phyloP scores from a whole-genome alignment of 306 rosid genomes.

The barrel medic (Medicago truncatula) region DNA sequence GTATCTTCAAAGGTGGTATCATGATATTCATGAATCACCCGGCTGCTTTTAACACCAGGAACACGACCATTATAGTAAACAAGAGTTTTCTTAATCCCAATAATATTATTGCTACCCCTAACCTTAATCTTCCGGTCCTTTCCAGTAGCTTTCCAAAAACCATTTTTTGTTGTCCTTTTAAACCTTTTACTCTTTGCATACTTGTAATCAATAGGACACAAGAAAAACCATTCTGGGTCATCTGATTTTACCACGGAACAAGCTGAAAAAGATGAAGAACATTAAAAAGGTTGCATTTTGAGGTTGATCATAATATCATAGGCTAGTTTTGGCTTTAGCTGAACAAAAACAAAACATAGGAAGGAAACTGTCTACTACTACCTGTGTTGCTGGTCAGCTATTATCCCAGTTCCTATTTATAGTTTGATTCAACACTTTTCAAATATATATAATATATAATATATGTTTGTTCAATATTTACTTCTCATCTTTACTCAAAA shows the following conservation, averaged over 20 bases:
- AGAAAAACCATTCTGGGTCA: conserved; percentile 70
- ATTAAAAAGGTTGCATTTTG: background rate
- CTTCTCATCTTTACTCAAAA: too few species aligned
- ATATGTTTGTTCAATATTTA: too few species aligned
- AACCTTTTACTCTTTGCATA: conserved; percentile 36
- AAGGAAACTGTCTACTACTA: too few species aligned
- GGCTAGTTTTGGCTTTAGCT: too few species aligned
- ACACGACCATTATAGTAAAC: conserved; percentile 54
- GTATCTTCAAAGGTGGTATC: background rate
- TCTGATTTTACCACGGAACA: conserved; percentile 44
- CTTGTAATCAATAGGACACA: conserved; percentile 51
- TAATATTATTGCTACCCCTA: conserved; percentile 32
- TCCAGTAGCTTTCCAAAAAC: conserved; percentile 81
- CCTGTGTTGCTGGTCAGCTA: too few species aligned
- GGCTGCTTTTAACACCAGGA: conserved; percentile 46
- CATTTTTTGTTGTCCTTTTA: conserved; percentile 55
- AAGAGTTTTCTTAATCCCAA: conserved; percentile 71
- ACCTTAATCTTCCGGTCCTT: conserved; percentile 44
- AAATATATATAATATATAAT: too few species aligned
- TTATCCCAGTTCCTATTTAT: too few species aligned
- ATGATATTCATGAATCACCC: conserved; percentile 81
- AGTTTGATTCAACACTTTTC: too few species aligned
- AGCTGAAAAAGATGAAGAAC: conserved; percentile 29
- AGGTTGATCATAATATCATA: too few species aligned
- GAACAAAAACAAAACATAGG: too few species aligned